Percentiles rank a stretch among this genome's conserved stretches.
Conservation (phyloP, 2,329 filamentous ascomycete genomes). For the Monilinia laxa region DNA sequence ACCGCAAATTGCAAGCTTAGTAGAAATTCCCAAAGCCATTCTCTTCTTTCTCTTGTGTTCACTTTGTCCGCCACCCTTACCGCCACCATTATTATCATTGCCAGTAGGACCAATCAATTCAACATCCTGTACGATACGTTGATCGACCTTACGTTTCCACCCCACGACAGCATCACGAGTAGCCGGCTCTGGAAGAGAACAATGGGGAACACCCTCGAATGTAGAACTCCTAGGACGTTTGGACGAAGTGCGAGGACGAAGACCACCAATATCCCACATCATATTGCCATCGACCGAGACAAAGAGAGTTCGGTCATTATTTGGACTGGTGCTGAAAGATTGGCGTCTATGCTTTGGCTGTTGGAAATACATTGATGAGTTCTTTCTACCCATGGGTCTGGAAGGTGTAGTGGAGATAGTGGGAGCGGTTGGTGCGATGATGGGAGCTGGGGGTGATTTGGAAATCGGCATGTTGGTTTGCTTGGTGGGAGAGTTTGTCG, state of each 20-base stretch:
- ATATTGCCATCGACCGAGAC: background rate
- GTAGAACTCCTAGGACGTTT: background rate
- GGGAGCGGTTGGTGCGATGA: background rate
- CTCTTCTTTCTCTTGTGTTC: background rate
- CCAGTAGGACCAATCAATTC: too few relatives aligned
- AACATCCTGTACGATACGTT: background rate
- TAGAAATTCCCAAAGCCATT: background rate
- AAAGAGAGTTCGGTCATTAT: background rate
- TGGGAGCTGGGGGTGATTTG: background rate
- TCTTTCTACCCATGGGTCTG: background rate
- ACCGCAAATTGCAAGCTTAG: too few relatives aligned
- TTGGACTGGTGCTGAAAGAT: background rate
- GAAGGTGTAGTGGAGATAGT: background rate
- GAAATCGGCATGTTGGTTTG: background rate
- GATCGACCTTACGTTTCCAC: background rate
- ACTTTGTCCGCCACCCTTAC: background rate
- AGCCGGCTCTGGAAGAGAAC: background rate
- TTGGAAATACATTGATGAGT: background rate
- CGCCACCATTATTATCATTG: background rate
- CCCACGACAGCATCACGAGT: background rate
- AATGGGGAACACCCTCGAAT: background rate
- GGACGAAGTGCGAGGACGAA: background rate
- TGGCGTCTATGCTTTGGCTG: background rate
- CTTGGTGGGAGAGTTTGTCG: too few relatives aligned
- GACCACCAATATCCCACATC: background rate